Evolutionary conservation across 163 green algal genomes (phyloP), one percentile per base, ranked within the genome.

Genomic region (Chloromonas sp.): DNA sequence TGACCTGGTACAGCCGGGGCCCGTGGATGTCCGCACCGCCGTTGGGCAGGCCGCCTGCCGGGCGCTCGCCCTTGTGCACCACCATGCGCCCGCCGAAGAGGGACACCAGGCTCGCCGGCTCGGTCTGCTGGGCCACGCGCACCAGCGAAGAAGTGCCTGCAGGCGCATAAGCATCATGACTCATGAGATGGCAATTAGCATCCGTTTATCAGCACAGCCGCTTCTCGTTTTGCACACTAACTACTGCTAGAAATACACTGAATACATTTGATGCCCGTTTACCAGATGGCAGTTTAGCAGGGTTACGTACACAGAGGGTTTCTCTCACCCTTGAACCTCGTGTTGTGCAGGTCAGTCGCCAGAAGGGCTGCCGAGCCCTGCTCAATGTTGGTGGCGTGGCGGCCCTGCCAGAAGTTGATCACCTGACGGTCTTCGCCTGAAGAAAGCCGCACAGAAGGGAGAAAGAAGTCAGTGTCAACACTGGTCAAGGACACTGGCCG

Each of bases 351-450:
- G 5, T 85, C 71, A 3, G 82, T 85, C 2, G 82, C 82, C 57
- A 85, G 70, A 14, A 85, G 70, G 0, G 82, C 82, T 0, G 82
- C 82, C 3, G 82, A 82, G 71, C 82, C 82, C 60, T 81, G 82
- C 60, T 85, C 82, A 3, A 61, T 66, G 82, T 70, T 81, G 58
- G 71, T 85, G 82, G 71, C 14, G 71, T 82, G 82, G 82, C 82
- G 82, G 13, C 82, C 82, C 59, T 71, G 60, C 82, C 82, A 84
- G 57, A 81, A 84, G 36, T 84, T 81, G n/a, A 84, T 60, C 57
- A 59, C 36, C 36, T 84, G 70, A 3, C 82, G 70, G 57, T 80
- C 82, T 58, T 80, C 70, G 3, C 82, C 82, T 84, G 82, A 36
- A 79, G 8, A 66, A 5, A 80, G 8, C 5, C 36, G 36, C 36